Evolutionary conservation across 2,329 filamentous ascomycete species (phyloP).

Genomic region (Anthostomella pinea): DNA sequence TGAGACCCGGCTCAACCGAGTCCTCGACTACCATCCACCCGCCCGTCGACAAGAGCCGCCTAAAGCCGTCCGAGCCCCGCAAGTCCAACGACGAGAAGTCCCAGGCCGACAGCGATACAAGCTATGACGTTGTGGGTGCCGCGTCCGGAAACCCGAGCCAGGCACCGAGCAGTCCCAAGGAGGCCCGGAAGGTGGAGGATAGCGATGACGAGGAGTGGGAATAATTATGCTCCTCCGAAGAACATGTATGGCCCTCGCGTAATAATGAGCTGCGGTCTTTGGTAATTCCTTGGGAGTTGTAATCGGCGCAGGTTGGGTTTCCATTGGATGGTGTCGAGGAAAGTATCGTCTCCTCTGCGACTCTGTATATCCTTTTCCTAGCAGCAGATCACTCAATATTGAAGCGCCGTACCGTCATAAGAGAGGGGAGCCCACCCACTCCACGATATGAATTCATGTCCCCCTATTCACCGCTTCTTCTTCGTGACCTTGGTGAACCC

Average conservation of each 20-base stretch:
- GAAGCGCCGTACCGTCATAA: too few species aligned
- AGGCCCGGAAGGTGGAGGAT: slow-evolving; percentile 58
- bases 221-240: slow-evolving; percentile 19
- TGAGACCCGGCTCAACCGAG: slow-evolving; percentile 44
- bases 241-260: too few species aligned
- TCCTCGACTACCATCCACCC: slow-evolving; percentile 63
- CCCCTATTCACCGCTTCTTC: slow-evolving; percentile 53
- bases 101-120: slow-evolving; percentile 88
- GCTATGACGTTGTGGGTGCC: slow-evolving; percentile 88
- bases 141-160: slow-evolving; percentile 74
- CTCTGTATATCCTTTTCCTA: slow-evolving; percentile 25
- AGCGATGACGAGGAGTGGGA: slow-evolving; percentile 49
- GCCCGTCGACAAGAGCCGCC: slow-evolving; percentile 37
- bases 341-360: slow-evolving; percentile 15
- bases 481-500: slow-evolving; percentile 74
- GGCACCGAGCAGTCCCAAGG: slow-evolving; percentile 66
- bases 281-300: slow-evolving; percentile 12
- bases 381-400: slow-evolving; percentile 16
- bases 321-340: slow-evolving; percentile 17
- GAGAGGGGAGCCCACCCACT: too few species aligned
- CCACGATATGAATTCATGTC: slow-evolving; percentile 4
- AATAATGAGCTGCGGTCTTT: slow-evolving; percentile 6
- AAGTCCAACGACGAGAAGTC: slow-evolving; percentile 86
- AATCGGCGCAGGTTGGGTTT: slow-evolving; percentile 17
- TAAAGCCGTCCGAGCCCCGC: slow-evolving; percentile 65